Evolutionary conservation across 257 asterid species (phyloP).

Genomic region (Osmanthus fragrans): DNA sequence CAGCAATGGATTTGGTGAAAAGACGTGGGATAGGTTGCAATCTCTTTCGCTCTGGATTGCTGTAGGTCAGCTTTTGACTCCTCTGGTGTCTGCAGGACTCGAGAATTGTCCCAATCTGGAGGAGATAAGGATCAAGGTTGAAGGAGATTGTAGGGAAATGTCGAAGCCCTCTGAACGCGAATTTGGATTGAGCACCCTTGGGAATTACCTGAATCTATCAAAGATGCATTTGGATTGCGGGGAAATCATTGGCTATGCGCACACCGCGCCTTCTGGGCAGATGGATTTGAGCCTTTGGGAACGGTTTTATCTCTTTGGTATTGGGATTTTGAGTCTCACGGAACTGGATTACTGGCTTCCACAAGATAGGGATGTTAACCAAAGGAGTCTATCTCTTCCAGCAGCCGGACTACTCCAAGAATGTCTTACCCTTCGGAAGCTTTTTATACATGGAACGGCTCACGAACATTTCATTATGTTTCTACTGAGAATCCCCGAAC

Average conservation of each 20-base stretch:
- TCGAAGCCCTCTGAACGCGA: slow-evolving; percentile 46
- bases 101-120: slow-evolving; percentile 77
- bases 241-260: slow-evolving; percentile 76
- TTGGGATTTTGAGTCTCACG: slow-evolving; percentile 46
- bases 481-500: slow-evolving; percentile 41
- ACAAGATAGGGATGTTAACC: slow-evolving; percentile 87
- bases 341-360: slow-evolving; percentile 97
- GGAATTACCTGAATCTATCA: slow-evolving; percentile 50
- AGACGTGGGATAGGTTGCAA: slow-evolving; percentile 64
- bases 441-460: slow-evolving; percentile 87
- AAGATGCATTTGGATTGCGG: slow-evolving; percentile 89
- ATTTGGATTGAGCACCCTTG: slow-evolving; percentile 65
- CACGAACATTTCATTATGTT: slow-evolving; percentile 85
- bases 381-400: slow-evolving; percentile 77
- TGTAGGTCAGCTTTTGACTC: slow-evolving; percentile 75
- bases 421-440: slow-evolving; percentile 62
- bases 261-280: slow-evolving; percentile 90
- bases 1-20: slow-evolving; percentile 34
- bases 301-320: slow-evolving; percentile 60
- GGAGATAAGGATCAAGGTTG: slow-evolving; percentile 80
- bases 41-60: slow-evolving; percentile 80
- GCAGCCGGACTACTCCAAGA: slow-evolving; percentile 76
- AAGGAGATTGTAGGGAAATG: slow-evolving; percentile 84
- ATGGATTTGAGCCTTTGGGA: slow-evolving; percentile 98
- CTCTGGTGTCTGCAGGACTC: slow-evolving; percentile 57